Conservation (phyloP, 108 stramenopile species). For the Chaetoceros muelleri region DNA sequence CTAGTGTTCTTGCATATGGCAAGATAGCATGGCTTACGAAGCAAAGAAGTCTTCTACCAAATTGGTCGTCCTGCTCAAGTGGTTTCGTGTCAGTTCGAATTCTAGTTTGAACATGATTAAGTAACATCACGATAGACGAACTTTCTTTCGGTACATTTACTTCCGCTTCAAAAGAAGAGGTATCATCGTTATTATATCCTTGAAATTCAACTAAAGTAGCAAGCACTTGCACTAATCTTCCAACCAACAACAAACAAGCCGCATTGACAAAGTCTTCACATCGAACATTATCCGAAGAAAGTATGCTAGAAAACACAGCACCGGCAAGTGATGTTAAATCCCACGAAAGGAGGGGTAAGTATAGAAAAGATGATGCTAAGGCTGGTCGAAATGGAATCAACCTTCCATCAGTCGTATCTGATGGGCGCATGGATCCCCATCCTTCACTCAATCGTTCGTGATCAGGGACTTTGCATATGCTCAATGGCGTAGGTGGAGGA, state of each 20-base stretch:
- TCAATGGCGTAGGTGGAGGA: slow-evolving; percentile 54
- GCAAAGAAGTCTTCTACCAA: slow-evolving; percentile 38
- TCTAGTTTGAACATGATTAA: background rate
- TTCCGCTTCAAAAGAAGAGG: slow-evolving; percentile 4
- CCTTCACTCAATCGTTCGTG: slow-evolving; percentile 6
- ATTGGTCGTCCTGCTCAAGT: slow-evolving; percentile 13
- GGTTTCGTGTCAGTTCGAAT: slow-evolving; percentile 5
- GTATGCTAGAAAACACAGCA: slow-evolving; percentile 61
- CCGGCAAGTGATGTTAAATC: slow-evolving; percentile 74
- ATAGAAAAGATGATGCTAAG: slow-evolving; percentile 67
- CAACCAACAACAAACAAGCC: slow-evolving; percentile 39
- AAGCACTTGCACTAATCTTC: slow-evolving; percentile 59
- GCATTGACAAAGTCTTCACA: slow-evolving; percentile 38
- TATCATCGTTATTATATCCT: too few species aligned
- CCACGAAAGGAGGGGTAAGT: slow-evolving; percentile 78
- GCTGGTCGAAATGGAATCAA: slow-evolving; percentile 62
- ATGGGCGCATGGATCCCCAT: slow-evolving; percentile 71
- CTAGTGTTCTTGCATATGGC: slow-evolving; percentile 63
- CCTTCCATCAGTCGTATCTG: slow-evolving; percentile 7
- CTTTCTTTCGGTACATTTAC: background rate
- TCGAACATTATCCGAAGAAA: slow-evolving; percentile 25
- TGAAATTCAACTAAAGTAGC: slow-evolving; percentile 59
- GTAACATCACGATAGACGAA: background rate
- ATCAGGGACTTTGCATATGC: slow-evolving; percentile 23
- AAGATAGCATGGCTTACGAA: slow-evolving; percentile 58